Percentiles rank a stretch among this genome's conserved stretches.
Conservation (phyloP, 2,329 filamentous ascomycete genomes). For the Ophiostoma quercus region DNA sequence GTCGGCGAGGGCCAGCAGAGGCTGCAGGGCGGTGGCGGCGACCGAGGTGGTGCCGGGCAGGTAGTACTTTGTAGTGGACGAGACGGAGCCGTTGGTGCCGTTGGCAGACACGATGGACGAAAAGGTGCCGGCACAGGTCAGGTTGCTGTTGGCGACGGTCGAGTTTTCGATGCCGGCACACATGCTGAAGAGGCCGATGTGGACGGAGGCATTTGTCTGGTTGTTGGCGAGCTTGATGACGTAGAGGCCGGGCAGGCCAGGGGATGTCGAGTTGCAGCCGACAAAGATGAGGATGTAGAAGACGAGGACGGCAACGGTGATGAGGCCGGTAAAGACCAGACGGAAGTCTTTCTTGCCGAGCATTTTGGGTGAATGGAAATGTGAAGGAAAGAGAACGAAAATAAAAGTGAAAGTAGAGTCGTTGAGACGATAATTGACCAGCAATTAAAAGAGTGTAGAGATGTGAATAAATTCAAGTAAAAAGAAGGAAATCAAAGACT, state of each 20-base stretch:
- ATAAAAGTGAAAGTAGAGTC: background rate
- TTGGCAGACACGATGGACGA: constrained; percentile 15
- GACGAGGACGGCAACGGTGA: constrained; percentile 19
- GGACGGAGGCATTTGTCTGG: constrained; percentile 25
- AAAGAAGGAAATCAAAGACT: background rate
- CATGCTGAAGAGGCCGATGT: constrained; percentile 27
- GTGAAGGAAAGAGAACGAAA: background rate
- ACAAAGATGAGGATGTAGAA: constrained; percentile 27
- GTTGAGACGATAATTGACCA: background rate
- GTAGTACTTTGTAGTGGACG: constrained; percentile 16
- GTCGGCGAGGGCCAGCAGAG: constrained; percentile 23
- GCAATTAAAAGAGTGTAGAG: background rate
- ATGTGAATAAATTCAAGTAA: background rate
- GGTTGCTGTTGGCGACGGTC: constrained; percentile 12
- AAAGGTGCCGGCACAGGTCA: constrained; percentile 26
- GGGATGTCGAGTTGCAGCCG: constrained; percentile 29
- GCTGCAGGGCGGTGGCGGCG: constrained; percentile 22
- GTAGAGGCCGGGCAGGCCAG: constrained; percentile 28
- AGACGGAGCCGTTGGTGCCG: constrained; percentile 14
- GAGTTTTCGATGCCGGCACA: constrained; percentile 24
- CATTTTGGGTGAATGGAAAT: constrained; percentile 3
- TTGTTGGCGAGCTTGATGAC: constrained; percentile 27
- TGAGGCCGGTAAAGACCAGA: constrained; percentile 16
- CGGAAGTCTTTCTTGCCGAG: constrained; percentile 19
- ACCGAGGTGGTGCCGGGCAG: constrained; percentile 24